Conservation (phyloP, 176 grass and related monocot species). For the Aegilops speltoides region DNA sequence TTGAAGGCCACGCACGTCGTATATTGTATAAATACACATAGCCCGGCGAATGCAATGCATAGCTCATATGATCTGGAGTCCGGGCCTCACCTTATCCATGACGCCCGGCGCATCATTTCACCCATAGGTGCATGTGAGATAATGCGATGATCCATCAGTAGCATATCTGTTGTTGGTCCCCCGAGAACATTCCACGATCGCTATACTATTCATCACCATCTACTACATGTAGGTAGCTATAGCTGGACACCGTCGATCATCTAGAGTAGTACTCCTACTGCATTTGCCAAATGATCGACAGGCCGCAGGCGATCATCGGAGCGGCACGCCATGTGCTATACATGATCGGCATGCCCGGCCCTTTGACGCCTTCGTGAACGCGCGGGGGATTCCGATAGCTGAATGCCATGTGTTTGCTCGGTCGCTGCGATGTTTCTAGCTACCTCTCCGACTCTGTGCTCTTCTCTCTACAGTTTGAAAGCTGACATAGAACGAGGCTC, state of each 20-base stretch:
- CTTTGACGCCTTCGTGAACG: too few relatives aligned
- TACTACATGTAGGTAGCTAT: neutral
- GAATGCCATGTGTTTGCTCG: too few relatives aligned
- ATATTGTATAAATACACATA: neutral
- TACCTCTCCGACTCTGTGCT: neutral
- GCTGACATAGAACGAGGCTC: neutral
- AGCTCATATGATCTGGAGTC: conserved; percentile 27
- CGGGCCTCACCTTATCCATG: conserved; percentile 21
- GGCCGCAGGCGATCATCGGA: neutral
- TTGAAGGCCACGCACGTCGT: neutral
- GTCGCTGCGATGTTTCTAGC: too few relatives aligned
- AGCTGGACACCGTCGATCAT: neutral
- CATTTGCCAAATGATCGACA: neutral
- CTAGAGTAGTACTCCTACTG: neutral
- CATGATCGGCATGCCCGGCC: neutral
- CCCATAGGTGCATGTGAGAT: neutral
- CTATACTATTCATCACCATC: neutral
- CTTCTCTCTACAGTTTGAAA: neutral
- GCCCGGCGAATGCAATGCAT: neutral
- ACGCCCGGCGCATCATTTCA: conserved; percentile 20
- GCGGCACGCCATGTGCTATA: conserved; percentile 2
- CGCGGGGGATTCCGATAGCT: too few relatives aligned
- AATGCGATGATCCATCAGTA: neutral
- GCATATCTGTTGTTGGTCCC: neutral
- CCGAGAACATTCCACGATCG: conserved; percentile 9